phyloP scores from a whole-genome alignment of 2,329 filamentous ascomycete species.

The Neophaeococcomyces aloes region DNA sequence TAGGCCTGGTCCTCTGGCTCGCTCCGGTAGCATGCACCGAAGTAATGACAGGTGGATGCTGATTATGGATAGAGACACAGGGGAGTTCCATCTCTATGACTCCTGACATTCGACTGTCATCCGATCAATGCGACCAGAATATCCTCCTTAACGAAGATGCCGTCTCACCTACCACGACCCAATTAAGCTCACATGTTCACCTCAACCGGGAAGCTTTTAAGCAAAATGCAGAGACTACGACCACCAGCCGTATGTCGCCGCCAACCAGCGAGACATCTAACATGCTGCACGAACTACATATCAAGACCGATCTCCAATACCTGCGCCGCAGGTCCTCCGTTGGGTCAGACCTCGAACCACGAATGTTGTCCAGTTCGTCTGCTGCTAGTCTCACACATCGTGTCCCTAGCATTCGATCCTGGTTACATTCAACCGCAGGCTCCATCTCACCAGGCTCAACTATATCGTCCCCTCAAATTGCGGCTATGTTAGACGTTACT shows the following conservation, averaged over 20 bases:
- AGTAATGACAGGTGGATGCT: neutral
- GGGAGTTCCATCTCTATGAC: slow-evolving; percentile 4
- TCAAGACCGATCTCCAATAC: slow-evolving; percentile 17
- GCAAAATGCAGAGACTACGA: slow-evolving; percentile 13
- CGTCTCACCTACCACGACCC: neutral
- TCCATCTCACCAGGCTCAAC: slow-evolving; percentile 52
- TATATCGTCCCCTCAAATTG: slow-evolving; percentile 62
- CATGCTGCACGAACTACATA: slow-evolving; percentile 18
- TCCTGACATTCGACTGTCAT: slow-evolving; percentile 12
- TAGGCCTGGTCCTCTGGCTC: neutral
- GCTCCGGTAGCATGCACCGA: neutral
- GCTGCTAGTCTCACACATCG: slow-evolving; percentile 34
- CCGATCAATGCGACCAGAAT: slow-evolving; percentile 10
- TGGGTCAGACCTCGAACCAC: slow-evolving; percentile 23
- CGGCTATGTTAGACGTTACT: slow-evolving; percentile 68
- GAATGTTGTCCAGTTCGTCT: slow-evolving; percentile 32
- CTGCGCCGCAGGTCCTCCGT: slow-evolving; percentile 13
- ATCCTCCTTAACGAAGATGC: neutral
- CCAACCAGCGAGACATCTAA: slow-evolving; percentile 12
- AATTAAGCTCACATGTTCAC: slow-evolving; percentile 4
- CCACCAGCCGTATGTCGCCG: slow-evolving; percentile 1
- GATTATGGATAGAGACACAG: neutral
- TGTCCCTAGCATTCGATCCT: slow-evolving; percentile 35
- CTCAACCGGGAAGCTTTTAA: slow-evolving; percentile 14
- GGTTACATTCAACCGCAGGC: slow-evolving; percentile 32